A percentile compares a stretch with the other conserved stretches of the same genome.
Evolutionary conservation across 1,284 basidiomycete species (phyloP).

Genomic region (Psilocybe mexicana): DNA sequence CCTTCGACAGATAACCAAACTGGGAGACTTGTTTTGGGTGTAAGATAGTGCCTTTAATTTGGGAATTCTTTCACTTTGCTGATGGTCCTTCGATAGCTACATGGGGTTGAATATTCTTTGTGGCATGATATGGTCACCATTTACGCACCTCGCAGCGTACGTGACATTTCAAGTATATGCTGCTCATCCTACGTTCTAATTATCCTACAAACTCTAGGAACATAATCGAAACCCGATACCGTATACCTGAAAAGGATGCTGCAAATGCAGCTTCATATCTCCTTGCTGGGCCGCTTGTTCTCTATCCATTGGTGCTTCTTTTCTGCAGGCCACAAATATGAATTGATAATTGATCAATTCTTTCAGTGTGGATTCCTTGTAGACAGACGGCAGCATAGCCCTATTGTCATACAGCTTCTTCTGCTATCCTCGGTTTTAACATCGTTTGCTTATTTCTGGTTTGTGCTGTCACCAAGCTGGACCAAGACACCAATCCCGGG

Average conservation of each 20-base stretch:
- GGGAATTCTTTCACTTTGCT: neutral
- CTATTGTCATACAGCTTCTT: slow-evolving; percentile 61
- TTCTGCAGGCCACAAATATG: neutral
- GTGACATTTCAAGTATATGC: slow-evolving; percentile 24
- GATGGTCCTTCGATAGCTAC: slow-evolving; percentile 44
- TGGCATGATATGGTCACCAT: slow-evolving; percentile 79
- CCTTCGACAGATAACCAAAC: slow-evolving; percentile 56
- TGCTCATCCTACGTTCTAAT: slow-evolving; percentile 1
- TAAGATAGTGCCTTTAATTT: slow-evolving; percentile 35
- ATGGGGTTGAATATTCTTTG: slow-evolving; percentile 72
- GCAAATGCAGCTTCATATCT: slow-evolving; percentile 70
- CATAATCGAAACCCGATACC: slow-evolving; percentile 69
- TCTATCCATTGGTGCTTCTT: slow-evolving; percentile 64
- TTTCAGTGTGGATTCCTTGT: slow-evolving; percentile 60
- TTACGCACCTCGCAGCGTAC: slow-evolving; percentile 74
- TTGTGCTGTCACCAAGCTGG: slow-evolving; percentile 56
- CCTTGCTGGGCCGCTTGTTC: slow-evolving; percentile 70
- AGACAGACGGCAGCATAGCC: slow-evolving; percentile 55
- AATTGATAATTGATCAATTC: slow-evolving; percentile 9
- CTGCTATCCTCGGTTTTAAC: slow-evolving; percentile 65
- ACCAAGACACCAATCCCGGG: slow-evolving; percentile 64
- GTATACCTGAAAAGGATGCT: slow-evolving; percentile 59
- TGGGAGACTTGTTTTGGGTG: slow-evolving; percentile 83
- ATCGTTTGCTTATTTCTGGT: slow-evolving; percentile 63
- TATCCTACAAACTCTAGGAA: slow-evolving; percentile 53